A percentile compares a stretch with the other conserved stretches of the same genome.
phyloP scores from a whole-genome alignment of 177 flowering plant genomes.

The Vitis hybrid region DNA sequence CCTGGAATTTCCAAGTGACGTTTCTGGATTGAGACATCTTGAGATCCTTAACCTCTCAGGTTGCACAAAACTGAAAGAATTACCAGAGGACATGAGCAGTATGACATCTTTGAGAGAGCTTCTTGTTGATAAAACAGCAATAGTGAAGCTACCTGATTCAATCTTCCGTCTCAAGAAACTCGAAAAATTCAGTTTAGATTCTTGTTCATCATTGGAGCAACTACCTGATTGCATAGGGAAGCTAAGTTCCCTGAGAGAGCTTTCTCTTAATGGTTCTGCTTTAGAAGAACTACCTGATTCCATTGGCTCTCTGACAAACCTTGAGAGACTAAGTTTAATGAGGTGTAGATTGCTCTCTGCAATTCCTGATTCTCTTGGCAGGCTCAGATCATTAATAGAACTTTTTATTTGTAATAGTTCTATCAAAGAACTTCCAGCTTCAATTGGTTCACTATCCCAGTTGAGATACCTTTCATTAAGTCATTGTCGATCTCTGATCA shows the following conservation, averaged over 20 bases:
- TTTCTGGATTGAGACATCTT: constrained; percentile 34
- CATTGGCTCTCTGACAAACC: constrained; percentile 22
- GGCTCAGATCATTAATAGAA: constrained; percentile 18
- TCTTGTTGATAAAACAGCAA: constrained; percentile 23
- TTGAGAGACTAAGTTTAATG: constrained; percentile 21
- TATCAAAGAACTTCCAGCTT: constrained; percentile 28
- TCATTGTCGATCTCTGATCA: constrained; percentile 15
- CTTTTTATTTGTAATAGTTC: constrained; percentile 17
- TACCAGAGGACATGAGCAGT: constrained; percentile 25
- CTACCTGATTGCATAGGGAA: constrained; percentile 24
- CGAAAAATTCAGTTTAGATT: constrained; percentile 18
- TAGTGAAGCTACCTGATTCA: constrained; percentile 22
- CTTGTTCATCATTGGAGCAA: constrained; percentile 15
- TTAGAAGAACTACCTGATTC: constrained; percentile 26
- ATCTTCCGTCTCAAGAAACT: constrained; percentile 28
- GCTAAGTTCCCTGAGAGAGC: constrained; percentile 25
- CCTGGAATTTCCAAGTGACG: constrained; percentile 28
- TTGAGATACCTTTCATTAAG: constrained; percentile 21
- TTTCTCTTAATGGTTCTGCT: constrained; percentile 15
- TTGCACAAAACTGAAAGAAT: constrained; percentile 23
- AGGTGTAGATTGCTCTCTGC: constrained; percentile 19
- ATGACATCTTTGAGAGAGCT: constrained; percentile 30
- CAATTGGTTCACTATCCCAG: constrained; percentile 25
- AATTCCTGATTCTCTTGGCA: constrained; percentile 28
- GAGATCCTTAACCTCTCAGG: constrained; percentile 26